A percentile compares a stretch with the other conserved stretches of the same genome.
These are phyloP conservation scores for Amanita subjunquillea DNA, from an alignment of 768 basidiomycete species.

Conservation along the genomic window DNA sequence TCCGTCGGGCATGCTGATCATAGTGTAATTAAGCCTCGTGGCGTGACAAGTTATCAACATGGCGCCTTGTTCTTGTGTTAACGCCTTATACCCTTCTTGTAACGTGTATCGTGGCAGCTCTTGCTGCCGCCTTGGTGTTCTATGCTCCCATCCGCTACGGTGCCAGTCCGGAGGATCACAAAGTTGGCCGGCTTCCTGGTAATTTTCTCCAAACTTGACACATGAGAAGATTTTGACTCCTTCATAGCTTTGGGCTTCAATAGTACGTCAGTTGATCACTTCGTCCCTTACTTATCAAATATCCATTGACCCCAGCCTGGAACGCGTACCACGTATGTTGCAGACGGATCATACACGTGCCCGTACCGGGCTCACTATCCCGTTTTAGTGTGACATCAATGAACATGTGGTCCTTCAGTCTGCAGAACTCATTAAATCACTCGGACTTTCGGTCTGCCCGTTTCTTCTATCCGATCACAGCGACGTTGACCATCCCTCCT, in stretches of 20 bases:
- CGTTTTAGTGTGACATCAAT: conserved; percentile 45
- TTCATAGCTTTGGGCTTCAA: conserved; percentile 46
- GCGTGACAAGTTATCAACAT: background rate
- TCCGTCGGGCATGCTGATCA: background rate
- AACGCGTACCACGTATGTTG: conserved; percentile 47
- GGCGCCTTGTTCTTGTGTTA: conserved; percentile 11
- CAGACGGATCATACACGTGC: background rate
- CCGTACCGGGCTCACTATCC: background rate
- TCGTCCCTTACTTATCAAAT: background rate
- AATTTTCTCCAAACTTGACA: conserved; percentile 2
- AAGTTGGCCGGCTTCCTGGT: conserved; percentile 21
- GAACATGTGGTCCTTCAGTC: conserved; percentile 41
- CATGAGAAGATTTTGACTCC: background rate
- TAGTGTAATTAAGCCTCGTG: background rate
- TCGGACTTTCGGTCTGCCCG: conserved; percentile 35
- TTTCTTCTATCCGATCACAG: background rate
- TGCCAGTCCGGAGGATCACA: background rate
- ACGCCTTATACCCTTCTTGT: conserved; percentile 14
- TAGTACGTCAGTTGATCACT: conserved; percentile 27
- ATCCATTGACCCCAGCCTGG: conserved; percentile 32
- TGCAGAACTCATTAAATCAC: conserved; percentile 36
- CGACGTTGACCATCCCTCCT: background rate
- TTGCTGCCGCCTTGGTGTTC: conserved; percentile 7
- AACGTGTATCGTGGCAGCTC: conserved; percentile 9
- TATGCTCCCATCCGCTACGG: background rate